Base-by-base conservation (phyloP, 306 rosid genomes). In the Myrica gale region DNA sequence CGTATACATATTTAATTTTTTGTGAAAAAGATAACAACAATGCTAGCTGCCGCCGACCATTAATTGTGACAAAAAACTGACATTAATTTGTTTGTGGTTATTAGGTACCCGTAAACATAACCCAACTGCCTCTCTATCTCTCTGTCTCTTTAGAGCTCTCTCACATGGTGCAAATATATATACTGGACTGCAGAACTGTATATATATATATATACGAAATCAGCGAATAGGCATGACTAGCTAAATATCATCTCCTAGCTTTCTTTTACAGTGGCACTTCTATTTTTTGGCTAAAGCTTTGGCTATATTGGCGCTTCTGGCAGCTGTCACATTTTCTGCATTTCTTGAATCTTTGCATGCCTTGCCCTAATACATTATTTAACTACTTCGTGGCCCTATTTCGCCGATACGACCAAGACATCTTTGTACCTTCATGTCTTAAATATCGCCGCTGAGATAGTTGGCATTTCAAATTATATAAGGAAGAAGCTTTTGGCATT, bases 271-370 rank as follows among this genome's bases (percentile, higher is more conserved):
- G 37, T 32, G 37, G 3, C 37, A 32, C 37, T 32, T 32, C 13
- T 65, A 20, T 73, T 8, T 4, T 9, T 17, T n/a, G 71, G 66
- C 69, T 10, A 51, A 16, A 41, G 48, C 74, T 56, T 76, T n/a
- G 66, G 75, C 16, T 54, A 46, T 56, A 54, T 19, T 63, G 51
- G 51, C 43, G 47, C 47, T 81, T 51, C 23, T 56, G 67, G 51
- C 46, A 62, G 42, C 56, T 32, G 15, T 79, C 88, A 87, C 81
- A 85, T 66, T 41, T 16, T 78, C 21, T 73, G 77, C 85, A 76
- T 79, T 85, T 87, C 89, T 85, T 85, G 85, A 74, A 72, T 79
- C 43, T 77, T 55, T 51, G 78, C 52, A 70, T 41, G 45, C 80
- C 75, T 51, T 53, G 10, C 3, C 17, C 68, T 4, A 11, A 32